A percentile compares a stretch with the other conserved stretches of the same genome.
Evolutionary conservation across 805 yeast genomes (phyloP).

Genomic region (Wickerhamomyces rabaulensis): DNA sequence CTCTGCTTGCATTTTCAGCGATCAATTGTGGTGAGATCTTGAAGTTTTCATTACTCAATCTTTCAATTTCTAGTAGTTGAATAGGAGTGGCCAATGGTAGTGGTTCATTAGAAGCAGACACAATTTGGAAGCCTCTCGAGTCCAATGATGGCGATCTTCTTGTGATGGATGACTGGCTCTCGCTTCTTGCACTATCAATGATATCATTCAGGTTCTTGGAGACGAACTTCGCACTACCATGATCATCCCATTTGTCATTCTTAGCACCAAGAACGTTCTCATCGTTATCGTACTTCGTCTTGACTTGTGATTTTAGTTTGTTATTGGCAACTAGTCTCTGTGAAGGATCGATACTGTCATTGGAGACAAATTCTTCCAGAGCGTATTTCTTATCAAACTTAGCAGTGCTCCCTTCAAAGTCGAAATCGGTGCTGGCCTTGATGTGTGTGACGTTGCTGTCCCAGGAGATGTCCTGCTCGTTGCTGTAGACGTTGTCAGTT

Average conservation of each 20-base stretch:
- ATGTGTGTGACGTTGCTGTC: constrained; percentile 44
- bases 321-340: constrained; percentile 75
- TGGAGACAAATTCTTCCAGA: constrained; percentile 65
- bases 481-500: constrained; percentile 15
- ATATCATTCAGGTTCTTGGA: constrained; percentile 8
- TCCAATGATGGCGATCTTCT: constrained; percentile 5
- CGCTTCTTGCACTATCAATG: constrained; percentile 5
- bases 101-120: constrained; percentile 19
- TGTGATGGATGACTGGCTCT: not conserved
- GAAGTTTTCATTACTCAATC: constrained; percentile 48
- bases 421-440: constrained; percentile 62
- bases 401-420: constrained; percentile 75
- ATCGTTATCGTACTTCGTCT: constrained; percentile 54
- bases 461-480: constrained; percentile 39
- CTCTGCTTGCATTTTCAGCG: constrained; percentile 65
- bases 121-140: constrained; percentile 11
- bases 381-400: constrained; percentile 79
- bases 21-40: constrained; percentile 40
- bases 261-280: constrained; percentile 54
- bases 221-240: constrained; percentile 7
- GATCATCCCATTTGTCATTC: constrained; percentile 13
- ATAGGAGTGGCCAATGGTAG: constrained; percentile 69
- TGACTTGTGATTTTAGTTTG: constrained; percentile 25
- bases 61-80: constrained; percentile 73
- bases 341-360: constrained; percentile 55